These are phyloP conservation scores for Diversispora eburnea DNA, from an alignment of 192 early-diverging fungal genomes.

Conservation along the genomic window DNA sequence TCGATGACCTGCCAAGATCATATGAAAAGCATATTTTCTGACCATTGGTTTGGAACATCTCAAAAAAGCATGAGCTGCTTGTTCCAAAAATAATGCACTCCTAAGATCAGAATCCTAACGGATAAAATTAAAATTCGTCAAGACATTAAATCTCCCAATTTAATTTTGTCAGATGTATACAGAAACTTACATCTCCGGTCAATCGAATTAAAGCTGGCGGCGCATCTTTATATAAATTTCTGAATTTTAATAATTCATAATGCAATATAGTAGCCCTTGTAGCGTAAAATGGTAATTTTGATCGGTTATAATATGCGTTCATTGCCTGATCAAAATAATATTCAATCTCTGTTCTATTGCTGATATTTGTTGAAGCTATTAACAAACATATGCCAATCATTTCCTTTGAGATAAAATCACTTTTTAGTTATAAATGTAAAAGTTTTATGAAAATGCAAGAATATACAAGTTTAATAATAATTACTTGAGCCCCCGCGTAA, in stretches of 20 bases:
- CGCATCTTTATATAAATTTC: conserved; percentile 65
- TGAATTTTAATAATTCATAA: conserved; percentile 77
- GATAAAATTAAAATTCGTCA: not conserved
- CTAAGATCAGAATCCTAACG: conserved; percentile 69
- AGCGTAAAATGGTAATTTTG: conserved; percentile 60
- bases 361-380: conserved; percentile 55
- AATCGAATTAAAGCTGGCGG: conserved; percentile 65
- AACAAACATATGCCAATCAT: conserved; percentile 86
- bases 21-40: conserved; percentile 87
- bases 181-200: conserved; percentile 62
- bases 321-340: conserved; percentile 73
- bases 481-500: conserved; percentile 66
- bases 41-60: conserved; percentile 60
- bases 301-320: conserved; percentile 60
- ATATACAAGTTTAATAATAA: not conserved
- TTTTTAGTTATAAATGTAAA: not conserved
- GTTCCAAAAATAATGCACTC: conserved; percentile 81
- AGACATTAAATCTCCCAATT: not conserved
- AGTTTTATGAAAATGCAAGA: not conserved
- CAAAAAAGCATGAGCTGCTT: conserved; percentile 81
- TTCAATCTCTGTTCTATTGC: conserved; percentile 49
- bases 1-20: conserved; percentile 81
- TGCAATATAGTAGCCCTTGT: conserved; percentile 70
- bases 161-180: too few species aligned
- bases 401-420: conserved; percentile 46